Percentiles rank a stretch among this genome's conserved stretches.
phyloP scores from a whole-genome alignment of 2,329 filamentous ascomycete species.

The Harringtonia aguacate region DNA sequence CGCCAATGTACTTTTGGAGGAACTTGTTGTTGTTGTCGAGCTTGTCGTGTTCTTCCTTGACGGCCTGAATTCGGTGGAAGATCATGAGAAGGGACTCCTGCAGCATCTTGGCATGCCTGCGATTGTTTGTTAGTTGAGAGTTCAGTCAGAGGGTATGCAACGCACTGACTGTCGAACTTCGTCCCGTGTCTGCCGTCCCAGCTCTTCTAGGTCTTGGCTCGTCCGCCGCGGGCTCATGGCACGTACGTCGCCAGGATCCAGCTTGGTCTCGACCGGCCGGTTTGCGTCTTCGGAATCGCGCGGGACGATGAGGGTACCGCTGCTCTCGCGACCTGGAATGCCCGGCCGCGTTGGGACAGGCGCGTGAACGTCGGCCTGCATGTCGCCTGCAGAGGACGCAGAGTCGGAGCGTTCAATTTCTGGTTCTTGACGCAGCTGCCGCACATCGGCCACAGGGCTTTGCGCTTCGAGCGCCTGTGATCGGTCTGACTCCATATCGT shows the following conservation, averaged over 20 bases:
- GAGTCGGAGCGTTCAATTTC: conserved; percentile 13
- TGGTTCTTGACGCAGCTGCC: not conserved
- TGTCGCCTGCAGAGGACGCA: conserved; percentile 16
- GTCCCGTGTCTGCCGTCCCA: conserved; percentile 71
- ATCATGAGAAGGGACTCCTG: conserved; percentile 85
- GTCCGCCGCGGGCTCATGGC: conserved; percentile 91
- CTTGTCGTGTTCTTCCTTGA: conserved; percentile 91
- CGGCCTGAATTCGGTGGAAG: conserved; percentile 87
- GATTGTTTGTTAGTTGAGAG: not conserved
- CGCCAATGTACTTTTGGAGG: conserved; percentile 94
- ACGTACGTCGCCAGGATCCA: conserved; percentile 78
- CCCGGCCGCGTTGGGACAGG: conserved; percentile 51
- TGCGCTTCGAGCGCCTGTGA: too few relatives aligned
- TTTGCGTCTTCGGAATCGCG: conserved; percentile 58
- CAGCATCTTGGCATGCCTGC: conserved; percentile 75
- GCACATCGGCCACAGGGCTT: too few relatives aligned
- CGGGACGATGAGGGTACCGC: conserved; percentile 72
- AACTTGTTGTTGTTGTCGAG: conserved; percentile 96
- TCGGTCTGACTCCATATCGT: too few relatives aligned
- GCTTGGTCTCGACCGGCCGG: conserved; percentile 61
- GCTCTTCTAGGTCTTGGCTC: conserved; percentile 78
- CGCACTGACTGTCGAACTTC: conserved; percentile 44
- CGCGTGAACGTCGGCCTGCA: conserved; percentile 29
- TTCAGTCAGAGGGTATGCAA: not conserved
- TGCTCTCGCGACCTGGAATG: conserved; percentile 64